These are phyloP conservation scores for Cordyceps pruinosa DNA, from an alignment of 2,329 filamentous ascomycete species.

Conservation along the genomic window DNA sequence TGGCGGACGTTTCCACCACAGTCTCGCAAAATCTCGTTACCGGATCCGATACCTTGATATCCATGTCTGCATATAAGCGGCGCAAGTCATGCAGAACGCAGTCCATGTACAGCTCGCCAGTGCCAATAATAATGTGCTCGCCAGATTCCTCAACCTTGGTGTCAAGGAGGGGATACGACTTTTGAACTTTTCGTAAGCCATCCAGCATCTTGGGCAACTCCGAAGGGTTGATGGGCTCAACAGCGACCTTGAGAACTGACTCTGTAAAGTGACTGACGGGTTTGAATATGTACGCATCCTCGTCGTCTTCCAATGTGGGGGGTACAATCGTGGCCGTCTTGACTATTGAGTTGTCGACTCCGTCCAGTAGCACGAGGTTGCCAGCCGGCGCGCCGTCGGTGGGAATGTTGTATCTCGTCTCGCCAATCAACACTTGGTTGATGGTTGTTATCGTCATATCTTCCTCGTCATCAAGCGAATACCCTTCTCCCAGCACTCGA, in stretches of 20 bases:
- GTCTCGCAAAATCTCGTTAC: slow-evolving; percentile 98
- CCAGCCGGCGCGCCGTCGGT: slow-evolving; percentile 90
- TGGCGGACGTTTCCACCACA: slow-evolving; percentile 92
- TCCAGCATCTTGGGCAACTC: slow-evolving; percentile 98
- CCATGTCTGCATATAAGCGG: slow-evolving; percentile 95
- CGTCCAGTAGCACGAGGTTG: slow-evolving; percentile 85
- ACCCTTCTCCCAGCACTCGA: slow-evolving; percentile 87
- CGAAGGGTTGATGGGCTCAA: slow-evolving; percentile 96
- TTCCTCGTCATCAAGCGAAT: slow-evolving; percentile 94
- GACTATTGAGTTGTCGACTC: slow-evolving; percentile 95
- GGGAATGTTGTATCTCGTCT: slow-evolving; percentile 87
- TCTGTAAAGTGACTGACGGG: slow-evolving; percentile 93
- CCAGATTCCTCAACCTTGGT: slow-evolving; percentile 98
- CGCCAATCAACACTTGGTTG: slow-evolving; percentile 78
- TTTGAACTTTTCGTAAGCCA: slow-evolving; percentile 92
- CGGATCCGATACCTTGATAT: slow-evolving; percentile 96
- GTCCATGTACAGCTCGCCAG: slow-evolving; percentile 99
- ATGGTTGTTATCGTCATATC: slow-evolving; percentile 89
- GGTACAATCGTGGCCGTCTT: slow-evolving; percentile 91
- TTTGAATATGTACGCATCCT: slow-evolving; percentile 92
- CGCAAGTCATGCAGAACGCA: slow-evolving; percentile 94
- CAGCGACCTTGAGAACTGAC: slow-evolving; percentile 94
- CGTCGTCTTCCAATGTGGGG: slow-evolving; percentile 71
- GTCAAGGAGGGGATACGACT: slow-evolving; percentile 89
- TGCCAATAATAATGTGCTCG: slow-evolving; percentile 90